A percentile compares a stretch with the other conserved stretches of the same genome.
Conservation (phyloP, 2,329 filamentous ascomycete genomes). For the Fusarium nygamai region DNA sequence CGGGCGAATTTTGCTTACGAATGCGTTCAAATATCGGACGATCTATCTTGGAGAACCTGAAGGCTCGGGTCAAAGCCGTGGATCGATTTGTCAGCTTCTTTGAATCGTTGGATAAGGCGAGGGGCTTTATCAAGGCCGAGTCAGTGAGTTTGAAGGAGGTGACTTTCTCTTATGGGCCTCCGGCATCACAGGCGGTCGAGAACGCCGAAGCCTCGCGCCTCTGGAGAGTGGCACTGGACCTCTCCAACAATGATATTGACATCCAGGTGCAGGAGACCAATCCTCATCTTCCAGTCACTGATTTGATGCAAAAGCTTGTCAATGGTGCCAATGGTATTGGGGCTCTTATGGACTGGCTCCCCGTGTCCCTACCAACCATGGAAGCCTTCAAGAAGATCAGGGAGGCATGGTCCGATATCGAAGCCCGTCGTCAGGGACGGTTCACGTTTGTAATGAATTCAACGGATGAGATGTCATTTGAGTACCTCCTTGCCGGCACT, state of each 20-base stretch:
- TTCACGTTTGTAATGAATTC: slow-evolving; percentile 64
- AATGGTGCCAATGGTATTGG: slow-evolving; percentile 64
- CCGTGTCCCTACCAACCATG: slow-evolving; percentile 72
- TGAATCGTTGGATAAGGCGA: slow-evolving; percentile 68
- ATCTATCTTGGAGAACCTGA: slow-evolving; percentile 67
- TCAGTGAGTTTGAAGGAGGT: slow-evolving; percentile 70
- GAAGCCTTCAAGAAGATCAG: slow-evolving; percentile 70
- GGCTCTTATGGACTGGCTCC: slow-evolving; percentile 64
- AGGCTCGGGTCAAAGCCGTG: slow-evolving; percentile 70
- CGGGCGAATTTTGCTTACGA: slow-evolving; percentile 71
- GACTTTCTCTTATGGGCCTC: slow-evolving; percentile 72
- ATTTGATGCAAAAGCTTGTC: slow-evolving; percentile 66
- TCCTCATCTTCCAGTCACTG: slow-evolving; percentile 72
- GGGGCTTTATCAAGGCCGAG: slow-evolving; percentile 65
- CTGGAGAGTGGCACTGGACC: slow-evolving; percentile 68
- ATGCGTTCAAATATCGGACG: slow-evolving; percentile 68
- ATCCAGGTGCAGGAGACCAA: slow-evolving; percentile 70
- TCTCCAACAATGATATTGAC: slow-evolving; percentile 63
- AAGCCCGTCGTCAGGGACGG: slow-evolving; percentile 55
- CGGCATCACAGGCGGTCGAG: not conserved
- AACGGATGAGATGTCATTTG: slow-evolving; percentile 67
- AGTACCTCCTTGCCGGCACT: slow-evolving; percentile 57
- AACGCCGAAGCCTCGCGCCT: slow-evolving; percentile 33
- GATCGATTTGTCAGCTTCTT: slow-evolving; percentile 77
- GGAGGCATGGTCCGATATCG: slow-evolving; percentile 57